These are phyloP conservation scores for Thoreauomyces humboldtii DNA, from an alignment of 192 early-diverging fungal species.

Conservation along the genomic window DNA sequence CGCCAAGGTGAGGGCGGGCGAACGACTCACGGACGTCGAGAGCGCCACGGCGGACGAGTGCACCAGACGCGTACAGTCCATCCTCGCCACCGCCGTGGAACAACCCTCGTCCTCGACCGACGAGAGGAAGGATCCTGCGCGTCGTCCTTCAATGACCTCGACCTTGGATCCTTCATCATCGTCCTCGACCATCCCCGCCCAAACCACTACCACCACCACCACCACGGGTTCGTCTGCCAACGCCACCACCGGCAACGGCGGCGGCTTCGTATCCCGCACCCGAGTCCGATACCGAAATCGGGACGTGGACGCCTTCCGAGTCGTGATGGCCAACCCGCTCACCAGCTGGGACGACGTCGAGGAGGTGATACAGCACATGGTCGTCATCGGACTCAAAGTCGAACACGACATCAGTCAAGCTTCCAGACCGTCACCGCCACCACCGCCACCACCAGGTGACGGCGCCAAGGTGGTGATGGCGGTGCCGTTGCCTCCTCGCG, in stretches of 20 bases:
- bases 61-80: conserved; percentile 37
- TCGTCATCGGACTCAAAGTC: conserved; percentile 34
- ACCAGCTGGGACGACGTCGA: conserved; percentile 55
- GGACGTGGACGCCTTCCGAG: conserved; percentile 49
- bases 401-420: conserved; percentile 37
- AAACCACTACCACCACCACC: neutral
- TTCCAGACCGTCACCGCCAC: neutral
- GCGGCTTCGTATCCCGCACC: conserved; percentile 52
- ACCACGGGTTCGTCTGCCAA: too few relatives aligned
- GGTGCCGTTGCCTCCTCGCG: neutral
- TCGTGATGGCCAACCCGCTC: conserved; percentile 55
- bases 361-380: conserved; percentile 38
- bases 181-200: neutral
- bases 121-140: neutral
- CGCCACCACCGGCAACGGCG: too few relatives aligned
- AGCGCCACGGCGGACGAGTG: conserved; percentile 29
- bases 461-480: neutral
- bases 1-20: conserved; percentile 31
- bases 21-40: conserved; percentile 27
- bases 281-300: conserved; percentile 22
- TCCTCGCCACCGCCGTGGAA: neutral
- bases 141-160: neutral
- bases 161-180: neutral
- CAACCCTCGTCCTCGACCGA: conserved; percentile 8
- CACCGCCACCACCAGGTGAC: neutral